These are phyloP conservation scores for Laguncularia racemosa DNA, from an alignment of 345 rosid species.

Conservation along the genomic window DNA sequence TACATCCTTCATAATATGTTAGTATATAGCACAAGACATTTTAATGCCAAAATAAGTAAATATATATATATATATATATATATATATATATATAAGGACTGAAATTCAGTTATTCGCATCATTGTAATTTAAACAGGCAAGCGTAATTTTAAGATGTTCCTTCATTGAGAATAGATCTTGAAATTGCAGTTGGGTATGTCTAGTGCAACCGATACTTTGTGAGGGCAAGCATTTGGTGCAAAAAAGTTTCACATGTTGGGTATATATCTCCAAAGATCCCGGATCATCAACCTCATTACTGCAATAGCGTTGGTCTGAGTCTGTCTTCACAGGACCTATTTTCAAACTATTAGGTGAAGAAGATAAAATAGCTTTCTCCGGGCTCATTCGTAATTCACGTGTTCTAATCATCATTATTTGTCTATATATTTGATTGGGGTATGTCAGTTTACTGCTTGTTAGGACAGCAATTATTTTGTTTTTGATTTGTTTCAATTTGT, in stretches of 20 bases:
- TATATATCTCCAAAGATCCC: constrained; percentile 24
- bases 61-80: no score
- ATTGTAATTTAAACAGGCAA: no score
- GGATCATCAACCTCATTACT: constrained; percentile 4
- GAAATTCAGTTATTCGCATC: no score
- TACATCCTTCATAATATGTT: no score
- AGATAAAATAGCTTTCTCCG: background rate
- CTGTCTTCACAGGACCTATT: background rate
- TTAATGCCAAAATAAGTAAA: no score
- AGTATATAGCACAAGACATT: no score
- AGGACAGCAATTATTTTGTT: no score
- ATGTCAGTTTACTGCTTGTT: no score
- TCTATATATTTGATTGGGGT: background rate
- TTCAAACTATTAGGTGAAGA: background rate
- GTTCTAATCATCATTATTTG: constrained; percentile 3
- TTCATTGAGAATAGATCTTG: no score
- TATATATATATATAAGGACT: no score
- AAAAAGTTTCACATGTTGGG: constrained; percentile 25
- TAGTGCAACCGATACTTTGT: constrained; percentile 32
- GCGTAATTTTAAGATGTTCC: constrained; percentile 7
- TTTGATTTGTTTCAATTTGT: no score
- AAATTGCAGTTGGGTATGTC: constrained; percentile 28
- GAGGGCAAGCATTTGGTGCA: constrained; percentile 36
- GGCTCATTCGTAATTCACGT: background rate
- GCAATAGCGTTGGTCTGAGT: background rate